These are phyloP conservation scores for Eremochloa ophiuroides DNA, from an alignment of 176 grass and related monocot genomes.

Conservation along the genomic window DNA sequence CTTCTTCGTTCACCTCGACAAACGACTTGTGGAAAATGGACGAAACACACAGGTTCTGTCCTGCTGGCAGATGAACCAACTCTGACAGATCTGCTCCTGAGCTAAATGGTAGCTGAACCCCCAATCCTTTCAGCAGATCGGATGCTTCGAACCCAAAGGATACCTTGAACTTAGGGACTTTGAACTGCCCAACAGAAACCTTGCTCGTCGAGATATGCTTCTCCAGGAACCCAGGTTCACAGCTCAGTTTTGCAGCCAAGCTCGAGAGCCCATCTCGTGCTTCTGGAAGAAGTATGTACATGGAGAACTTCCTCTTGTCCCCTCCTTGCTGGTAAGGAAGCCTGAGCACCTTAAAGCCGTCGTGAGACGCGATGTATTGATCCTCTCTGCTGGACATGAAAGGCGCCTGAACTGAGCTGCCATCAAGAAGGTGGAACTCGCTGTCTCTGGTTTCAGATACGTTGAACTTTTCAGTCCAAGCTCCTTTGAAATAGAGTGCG, in stretches of 20 bases:
- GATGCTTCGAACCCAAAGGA: slow-evolving; percentile 59
- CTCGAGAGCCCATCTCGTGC: slow-evolving; percentile 46
- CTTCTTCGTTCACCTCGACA: slow-evolving; percentile 77
- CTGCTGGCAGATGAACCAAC: slow-evolving; percentile 36
- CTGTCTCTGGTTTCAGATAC: slow-evolving; percentile 36
- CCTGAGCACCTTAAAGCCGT: slow-evolving; percentile 54
- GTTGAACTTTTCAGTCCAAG: slow-evolving; percentile 67
- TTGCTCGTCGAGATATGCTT: slow-evolving; percentile 32
- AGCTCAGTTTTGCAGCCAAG: slow-evolving; percentile 48
- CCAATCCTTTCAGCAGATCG: slow-evolving; percentile 44
- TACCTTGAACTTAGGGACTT: slow-evolving; percentile 76
- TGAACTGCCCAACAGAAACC: slow-evolving; percentile 50
- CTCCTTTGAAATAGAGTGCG: slow-evolving; percentile 74
- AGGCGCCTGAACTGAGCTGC: slow-evolving; percentile 41
- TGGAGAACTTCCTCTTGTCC: slow-evolving; percentile 67
- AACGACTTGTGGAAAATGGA: slow-evolving; percentile 68
- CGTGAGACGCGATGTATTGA: slow-evolving; percentile 36
- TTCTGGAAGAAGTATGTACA: no score
- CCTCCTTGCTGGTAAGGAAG: slow-evolving; percentile 63
- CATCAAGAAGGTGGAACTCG: slow-evolving; percentile 53
- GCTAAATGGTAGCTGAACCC: slow-evolving; percentile 49
- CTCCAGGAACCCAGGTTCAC: slow-evolving; percentile 46
- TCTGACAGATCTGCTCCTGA: slow-evolving; percentile 46
- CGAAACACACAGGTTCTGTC: slow-evolving; percentile 39
- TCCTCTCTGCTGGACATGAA: slow-evolving; percentile 60